These are phyloP conservation scores for Thyridium curvatum DNA, from an alignment of 2,329 filamentous ascomycete species.

Conservation along the genomic window DNA sequence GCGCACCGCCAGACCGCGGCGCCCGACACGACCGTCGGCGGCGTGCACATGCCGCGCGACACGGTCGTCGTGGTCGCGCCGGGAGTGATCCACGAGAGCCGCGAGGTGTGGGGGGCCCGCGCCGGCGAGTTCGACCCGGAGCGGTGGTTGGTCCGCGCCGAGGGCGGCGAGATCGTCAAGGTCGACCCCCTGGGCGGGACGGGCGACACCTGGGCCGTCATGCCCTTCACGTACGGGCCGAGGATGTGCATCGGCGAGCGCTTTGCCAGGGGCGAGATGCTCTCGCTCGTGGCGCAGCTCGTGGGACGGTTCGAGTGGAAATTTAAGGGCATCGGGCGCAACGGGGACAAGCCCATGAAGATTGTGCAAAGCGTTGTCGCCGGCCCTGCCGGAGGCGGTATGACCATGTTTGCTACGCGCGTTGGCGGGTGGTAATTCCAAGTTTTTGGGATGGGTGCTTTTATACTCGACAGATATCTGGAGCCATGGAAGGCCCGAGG, in stretches of 20 bases:
- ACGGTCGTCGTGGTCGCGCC: slow-evolving; percentile 27
- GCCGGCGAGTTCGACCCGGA: slow-evolving; percentile 27
- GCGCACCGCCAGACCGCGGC: slow-evolving; percentile 10
- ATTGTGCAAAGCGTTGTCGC: too few species aligned
- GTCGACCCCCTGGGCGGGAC: slow-evolving; percentile 13
- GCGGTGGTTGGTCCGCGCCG: slow-evolving; percentile 22
- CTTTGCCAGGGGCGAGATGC: slow-evolving; percentile 17
- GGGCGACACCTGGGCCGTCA: slow-evolving; percentile 19
- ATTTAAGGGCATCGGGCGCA: slow-evolving; percentile 1
- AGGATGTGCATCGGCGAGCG: slow-evolving; percentile 16
- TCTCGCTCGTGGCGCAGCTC: slow-evolving; percentile 4
- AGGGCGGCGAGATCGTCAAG: slow-evolving; percentile 21
- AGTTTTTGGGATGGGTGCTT: too few species aligned
- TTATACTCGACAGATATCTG: too few species aligned
- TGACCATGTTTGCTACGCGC: too few species aligned
- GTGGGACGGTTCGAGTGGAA: neutral
- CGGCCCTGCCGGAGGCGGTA: too few species aligned
- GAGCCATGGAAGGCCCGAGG: too few species aligned
- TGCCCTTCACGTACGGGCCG: slow-evolving; percentile 19
- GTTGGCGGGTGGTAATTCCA: too few species aligned
- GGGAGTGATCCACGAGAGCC: slow-evolving; percentile 26
- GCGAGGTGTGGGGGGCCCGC: slow-evolving; percentile 28
- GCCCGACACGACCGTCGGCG: slow-evolving; percentile 23
- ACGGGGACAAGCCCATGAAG: slow-evolving; percentile 5
- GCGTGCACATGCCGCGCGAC: slow-evolving; percentile 24